A percentile compares a stretch with the other conserved stretches of the same genome.
Evolutionary conservation across 169 alveolate genomes (phyloP).

Genomic region (Plasmodium inui): DNA sequence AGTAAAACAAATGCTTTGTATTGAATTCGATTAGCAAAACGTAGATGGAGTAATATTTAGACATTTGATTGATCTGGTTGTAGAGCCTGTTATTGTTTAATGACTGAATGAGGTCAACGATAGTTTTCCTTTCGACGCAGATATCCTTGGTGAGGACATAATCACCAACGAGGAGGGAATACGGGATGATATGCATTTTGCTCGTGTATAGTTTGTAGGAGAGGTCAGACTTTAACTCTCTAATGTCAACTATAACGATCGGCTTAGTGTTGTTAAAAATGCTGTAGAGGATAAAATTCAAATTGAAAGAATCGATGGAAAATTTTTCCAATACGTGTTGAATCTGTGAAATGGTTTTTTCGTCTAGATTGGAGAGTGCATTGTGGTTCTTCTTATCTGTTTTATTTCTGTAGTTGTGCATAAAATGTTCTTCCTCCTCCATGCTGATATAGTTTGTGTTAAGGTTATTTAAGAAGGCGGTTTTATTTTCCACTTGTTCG

Average conservation of each 20-base stretch:
- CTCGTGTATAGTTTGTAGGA: constrained; percentile 86
- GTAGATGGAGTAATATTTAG: constrained; percentile 75
- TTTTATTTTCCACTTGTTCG: constrained; percentile 27
- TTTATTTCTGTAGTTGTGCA: constrained; percentile 48
- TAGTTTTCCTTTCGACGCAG: constrained; percentile 89
- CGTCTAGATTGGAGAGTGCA: constrained; percentile 16
- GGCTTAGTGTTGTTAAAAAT: constrained; percentile 74
- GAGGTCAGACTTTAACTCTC: constrained; percentile 86
- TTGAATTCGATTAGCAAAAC: constrained; percentile 79
- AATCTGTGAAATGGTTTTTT: constrained; percentile 42
- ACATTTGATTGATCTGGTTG: constrained; percentile 84
- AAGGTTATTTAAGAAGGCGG: neutral
- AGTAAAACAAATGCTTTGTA: constrained; percentile 50
- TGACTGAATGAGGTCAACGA: constrained; percentile 82
- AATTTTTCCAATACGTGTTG: constrained; percentile 44
- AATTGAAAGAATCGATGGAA: constrained; percentile 58
- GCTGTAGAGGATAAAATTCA: constrained; percentile 46
- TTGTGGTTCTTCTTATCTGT: constrained; percentile 27
- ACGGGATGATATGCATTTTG: constrained; percentile 86
- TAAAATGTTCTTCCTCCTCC: constrained; percentile 72
- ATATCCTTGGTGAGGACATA: constrained; percentile 87
- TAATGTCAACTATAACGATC: constrained; percentile 84
- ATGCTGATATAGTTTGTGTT: constrained; percentile 67
- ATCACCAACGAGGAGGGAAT: constrained; percentile 87
- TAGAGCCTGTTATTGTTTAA: constrained; percentile 84